phyloP scores from a whole-genome alignment of 176 grass and related monocot species.

The Luzula sylvatica region DNA sequence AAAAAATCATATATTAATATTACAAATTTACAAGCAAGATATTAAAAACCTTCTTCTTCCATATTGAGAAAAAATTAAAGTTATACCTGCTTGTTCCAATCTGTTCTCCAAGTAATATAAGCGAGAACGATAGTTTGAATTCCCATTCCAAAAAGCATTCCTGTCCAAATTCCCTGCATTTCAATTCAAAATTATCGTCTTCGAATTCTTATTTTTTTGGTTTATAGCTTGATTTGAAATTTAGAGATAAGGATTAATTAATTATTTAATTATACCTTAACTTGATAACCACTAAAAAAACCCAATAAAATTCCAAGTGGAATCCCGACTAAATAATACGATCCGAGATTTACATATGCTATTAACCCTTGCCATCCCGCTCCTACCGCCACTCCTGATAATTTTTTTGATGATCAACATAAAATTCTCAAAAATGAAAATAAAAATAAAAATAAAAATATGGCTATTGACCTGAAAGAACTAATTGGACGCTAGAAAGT shows the following conservation, averaged over 20 bases:
- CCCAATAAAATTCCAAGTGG: conserved; percentile 56
- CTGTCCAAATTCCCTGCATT: conserved; percentile 68
- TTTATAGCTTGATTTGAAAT: no score
- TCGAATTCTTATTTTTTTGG: not conserved
- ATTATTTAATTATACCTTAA: not conserved
- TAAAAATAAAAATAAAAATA: not conserved
- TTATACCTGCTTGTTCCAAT: conserved; percentile 82
- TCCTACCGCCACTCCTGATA: conserved; percentile 68
- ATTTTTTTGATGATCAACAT: no score
- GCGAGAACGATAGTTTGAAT: conserved; percentile 41
- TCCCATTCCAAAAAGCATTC: conserved; percentile 60
- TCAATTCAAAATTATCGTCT: not conserved
- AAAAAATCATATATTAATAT: not conserved
- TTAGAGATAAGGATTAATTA: no score
- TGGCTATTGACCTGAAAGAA: conserved; percentile 37
- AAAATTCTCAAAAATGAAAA: no score
- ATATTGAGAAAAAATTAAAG: no score
- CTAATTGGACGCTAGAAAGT: conserved; percentile 69
- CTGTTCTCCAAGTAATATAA: no score
- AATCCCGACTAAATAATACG: conserved; percentile 63
- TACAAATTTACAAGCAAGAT: not conserved
- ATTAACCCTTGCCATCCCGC: conserved; percentile 67
- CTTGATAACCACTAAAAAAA: not conserved
- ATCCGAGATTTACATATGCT: conserved; percentile 54
- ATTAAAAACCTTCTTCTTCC: no score